Evolutionary conservation across 2,329 filamentous ascomycete species (phyloP).

Genomic region (Penicillium sp.): DNA sequence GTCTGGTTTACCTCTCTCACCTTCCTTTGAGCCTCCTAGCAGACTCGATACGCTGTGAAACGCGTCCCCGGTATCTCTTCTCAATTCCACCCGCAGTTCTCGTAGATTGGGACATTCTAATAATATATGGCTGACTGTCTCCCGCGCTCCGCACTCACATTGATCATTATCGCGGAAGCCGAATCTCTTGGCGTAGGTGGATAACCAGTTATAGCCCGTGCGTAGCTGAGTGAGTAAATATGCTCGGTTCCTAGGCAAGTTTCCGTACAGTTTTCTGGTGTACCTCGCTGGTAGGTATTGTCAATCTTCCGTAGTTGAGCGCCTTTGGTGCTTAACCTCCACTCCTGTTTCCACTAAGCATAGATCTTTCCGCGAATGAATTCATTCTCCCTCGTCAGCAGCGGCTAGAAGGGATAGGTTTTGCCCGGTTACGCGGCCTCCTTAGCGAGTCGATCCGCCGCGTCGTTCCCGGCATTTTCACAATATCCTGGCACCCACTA

Average conservation of each 20-base stretch:
- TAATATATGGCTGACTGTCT: constrained; percentile 22
- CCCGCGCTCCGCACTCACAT: constrained; percentile 18
- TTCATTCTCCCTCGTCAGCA: constrained; percentile 10
- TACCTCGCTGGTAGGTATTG: constrained; percentile 4
- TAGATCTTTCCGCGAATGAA: constrained; percentile 6
- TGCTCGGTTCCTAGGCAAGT: constrained; percentile 12
- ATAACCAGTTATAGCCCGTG: constrained; percentile 24
- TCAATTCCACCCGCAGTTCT: constrained; percentile 10
- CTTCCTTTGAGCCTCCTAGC: constrained; percentile 22
- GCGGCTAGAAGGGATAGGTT: constrained; percentile 7
- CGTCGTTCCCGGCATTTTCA: constrained; percentile 4
- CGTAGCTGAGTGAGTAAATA: constrained; percentile 23
- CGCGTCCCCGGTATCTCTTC: constrained; percentile 18
- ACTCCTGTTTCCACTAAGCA: constrained; percentile 13
- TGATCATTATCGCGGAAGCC: constrained; percentile 11
- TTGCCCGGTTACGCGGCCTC: constrained; percentile 5
- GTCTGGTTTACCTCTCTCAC: constrained; percentile 12
- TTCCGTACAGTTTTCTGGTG: constrained; percentile 12
- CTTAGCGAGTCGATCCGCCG: constrained; percentile 4
- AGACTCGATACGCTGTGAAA: constrained; percentile 24
- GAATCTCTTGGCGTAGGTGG: constrained; percentile 10
- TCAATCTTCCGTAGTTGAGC: constrained; percentile 9
- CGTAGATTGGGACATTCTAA: constrained; percentile 19
- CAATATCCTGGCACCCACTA: constrained; percentile 13
- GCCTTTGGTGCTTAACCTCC: constrained; percentile 9